A percentile compares a stretch with the other conserved stretches of the same genome.
These are phyloP conservation scores for Mycoemilia scoparia DNA, from an alignment of 192 early-diverging fungal species.

Conservation along the genomic window DNA sequence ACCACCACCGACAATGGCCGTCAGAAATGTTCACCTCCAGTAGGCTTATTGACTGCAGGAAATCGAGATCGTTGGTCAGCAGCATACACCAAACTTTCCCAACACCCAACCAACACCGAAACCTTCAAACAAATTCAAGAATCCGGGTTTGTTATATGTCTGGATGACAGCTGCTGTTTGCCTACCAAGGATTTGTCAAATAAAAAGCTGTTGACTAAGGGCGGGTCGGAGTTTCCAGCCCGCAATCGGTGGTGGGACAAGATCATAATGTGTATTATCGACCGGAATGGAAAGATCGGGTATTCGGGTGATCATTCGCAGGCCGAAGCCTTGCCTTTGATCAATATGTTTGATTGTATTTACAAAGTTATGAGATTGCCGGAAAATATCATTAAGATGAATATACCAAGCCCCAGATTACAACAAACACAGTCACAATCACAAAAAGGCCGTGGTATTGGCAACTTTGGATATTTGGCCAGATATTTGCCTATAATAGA, in stretches of 20 bases:
- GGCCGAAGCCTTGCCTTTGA: slow-evolving; percentile 60
- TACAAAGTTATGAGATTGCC: slow-evolving; percentile 9
- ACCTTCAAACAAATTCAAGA: slow-evolving; percentile 48
- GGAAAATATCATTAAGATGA: slow-evolving; percentile 11
- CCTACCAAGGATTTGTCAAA: slow-evolving; percentile 10
- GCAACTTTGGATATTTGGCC: too few species aligned
- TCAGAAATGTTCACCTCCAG: too few species aligned
- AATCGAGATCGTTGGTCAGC: slow-evolving; percentile 71
- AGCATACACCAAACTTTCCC: slow-evolving; percentile 45
- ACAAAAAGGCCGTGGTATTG: too few species aligned
- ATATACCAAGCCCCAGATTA: neutral
- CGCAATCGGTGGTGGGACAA: slow-evolving; percentile 90
- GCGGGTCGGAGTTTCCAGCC: slow-evolving; percentile 24
- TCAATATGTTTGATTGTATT: too few species aligned
- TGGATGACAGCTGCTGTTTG: slow-evolving; percentile 48
- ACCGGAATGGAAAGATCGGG: slow-evolving; percentile 51
- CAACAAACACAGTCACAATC: slow-evolving; percentile 47
- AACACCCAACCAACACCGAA: slow-evolving; percentile 37
- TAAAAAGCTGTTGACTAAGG: slow-evolving; percentile 9
- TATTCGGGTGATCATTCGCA: slow-evolving; percentile 65
- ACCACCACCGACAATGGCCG: too few species aligned
- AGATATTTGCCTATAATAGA: slow-evolving; percentile 12
- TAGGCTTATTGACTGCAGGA: slow-evolving; percentile 52
- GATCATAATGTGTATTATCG: slow-evolving; percentile 40
- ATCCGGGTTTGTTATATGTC: slow-evolving; percentile 50